These are phyloP conservation scores for Pelargonium cotyledonis DNA, from an alignment of 441 rosid genomes.

Conservation along the genomic window DNA sequence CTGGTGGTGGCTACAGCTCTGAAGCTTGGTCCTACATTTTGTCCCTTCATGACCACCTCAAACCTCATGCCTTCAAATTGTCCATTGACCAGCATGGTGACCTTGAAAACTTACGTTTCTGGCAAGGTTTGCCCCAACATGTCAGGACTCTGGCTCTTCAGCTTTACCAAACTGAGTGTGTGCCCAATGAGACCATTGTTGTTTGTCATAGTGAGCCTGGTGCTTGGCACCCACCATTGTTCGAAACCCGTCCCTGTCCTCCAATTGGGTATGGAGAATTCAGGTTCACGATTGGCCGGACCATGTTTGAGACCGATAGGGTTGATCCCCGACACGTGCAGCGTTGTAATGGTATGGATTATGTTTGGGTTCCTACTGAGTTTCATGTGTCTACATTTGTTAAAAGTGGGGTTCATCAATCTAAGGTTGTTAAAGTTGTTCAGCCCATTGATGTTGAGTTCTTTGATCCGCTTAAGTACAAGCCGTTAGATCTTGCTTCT, in stretches of 20 bases:
- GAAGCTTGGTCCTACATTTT: conserved; percentile 78
- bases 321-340: conserved; percentile 48
- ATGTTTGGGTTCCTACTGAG: conserved; percentile 81
- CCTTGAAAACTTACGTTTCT: conserved; percentile 49
- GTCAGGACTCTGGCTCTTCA: conserved; percentile 37
- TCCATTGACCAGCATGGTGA: conserved; percentile 74
- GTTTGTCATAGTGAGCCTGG: conserved; percentile 91
- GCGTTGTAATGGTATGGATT: conserved; percentile 65
- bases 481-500: conserved; percentile 38
- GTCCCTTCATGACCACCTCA: conserved; percentile 38
- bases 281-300: conserved; percentile 58
- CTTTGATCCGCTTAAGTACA: conserved; percentile 49
- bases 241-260: conserved; percentile 71
- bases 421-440: conserved; percentile 67
- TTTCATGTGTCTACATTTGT: conserved; percentile 70
- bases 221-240: conserved; percentile 86
- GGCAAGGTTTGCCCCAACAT: conserved; percentile 60
- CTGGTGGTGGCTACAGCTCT: conserved; percentile 90
- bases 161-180: conserved; percentile 47
- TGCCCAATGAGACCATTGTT: conserved; percentile 53
- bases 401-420: conserved; percentile 60
- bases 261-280: conserved; percentile 49
- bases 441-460: conserved; percentile 68
- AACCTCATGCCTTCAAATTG: conserved; percentile 40
- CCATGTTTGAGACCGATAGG: conserved; percentile 88